Percentiles rank a stretch among this genome's conserved stretches.
Evolutionary conservation across 768 basidiomycete species (phyloP).

Genomic region (Cytidiella melzeri): DNA sequence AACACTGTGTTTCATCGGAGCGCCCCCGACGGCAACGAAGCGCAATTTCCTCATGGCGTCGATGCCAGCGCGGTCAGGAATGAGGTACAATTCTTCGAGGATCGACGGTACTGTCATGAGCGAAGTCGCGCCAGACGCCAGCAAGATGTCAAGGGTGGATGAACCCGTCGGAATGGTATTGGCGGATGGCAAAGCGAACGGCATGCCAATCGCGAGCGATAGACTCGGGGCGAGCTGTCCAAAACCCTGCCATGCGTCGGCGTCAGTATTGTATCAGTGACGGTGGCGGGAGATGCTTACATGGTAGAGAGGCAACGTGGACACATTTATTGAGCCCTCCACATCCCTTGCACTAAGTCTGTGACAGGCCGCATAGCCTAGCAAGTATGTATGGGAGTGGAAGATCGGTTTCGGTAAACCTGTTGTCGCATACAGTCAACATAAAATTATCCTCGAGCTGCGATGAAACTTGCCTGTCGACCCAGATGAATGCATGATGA

Average conservation of each 20-base stretch:
- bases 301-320: conserved; percentile 35
- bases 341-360: conserved; percentile 26
- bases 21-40: conserved; percentile 33
- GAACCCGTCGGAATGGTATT: conserved; percentile 32
- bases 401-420: conserved; percentile 43
- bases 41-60: conserved; percentile 26
- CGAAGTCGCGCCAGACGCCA: conserved; percentile 24
- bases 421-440: conserved; percentile 20
- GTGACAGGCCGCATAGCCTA: conserved; percentile 31
- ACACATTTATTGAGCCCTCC: conserved; percentile 28
- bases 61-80: conserved; percentile 23
- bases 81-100: conserved; percentile 29
- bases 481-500: conserved; percentile 46
- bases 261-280: background rate
- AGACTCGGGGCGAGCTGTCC: conserved; percentile 32
- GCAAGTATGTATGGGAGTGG: conserved; percentile 27
- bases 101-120: conserved; percentile 36
- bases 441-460: background rate
- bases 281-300: background rate
- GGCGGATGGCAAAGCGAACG: conserved; percentile 31
- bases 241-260: conserved; percentile 22
- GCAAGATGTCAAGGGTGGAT: conserved; percentile 20
- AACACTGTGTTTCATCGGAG: conserved; percentile 34
- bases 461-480: conserved; percentile 20
- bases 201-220: conserved; percentile 33